Percentiles rank a stretch among this genome's conserved stretches.
These are phyloP conservation scores for Aristolochia fimbriata DNA, from an alignment of 164 flowering plant genomes.

Conservation along the genomic window DNA sequence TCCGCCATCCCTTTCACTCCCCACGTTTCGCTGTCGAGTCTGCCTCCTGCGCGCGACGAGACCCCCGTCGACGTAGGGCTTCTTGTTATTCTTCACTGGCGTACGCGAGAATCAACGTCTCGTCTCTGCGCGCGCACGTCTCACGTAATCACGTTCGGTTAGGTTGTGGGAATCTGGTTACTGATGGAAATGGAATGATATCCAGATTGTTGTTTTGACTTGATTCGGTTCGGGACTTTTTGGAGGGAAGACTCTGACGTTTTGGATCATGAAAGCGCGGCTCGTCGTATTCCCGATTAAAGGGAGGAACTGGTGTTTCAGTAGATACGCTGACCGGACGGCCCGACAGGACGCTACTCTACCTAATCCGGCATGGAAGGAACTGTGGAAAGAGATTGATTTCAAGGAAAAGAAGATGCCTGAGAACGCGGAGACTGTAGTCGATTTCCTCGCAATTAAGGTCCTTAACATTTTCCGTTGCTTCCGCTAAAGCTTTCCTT, in stretches of 20 bases:
- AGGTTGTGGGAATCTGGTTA: neutral
- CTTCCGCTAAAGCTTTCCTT: too few species aligned
- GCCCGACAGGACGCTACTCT: constrained; percentile 19
- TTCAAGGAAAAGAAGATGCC: constrained; percentile 26
- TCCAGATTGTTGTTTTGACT: neutral
- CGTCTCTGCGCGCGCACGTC: too few species aligned
- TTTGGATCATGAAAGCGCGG: constrained; percentile 53
- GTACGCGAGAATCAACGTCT: too few species aligned
- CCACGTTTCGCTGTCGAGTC: too few species aligned
- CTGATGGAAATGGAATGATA: neutral
- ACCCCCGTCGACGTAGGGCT: too few species aligned
- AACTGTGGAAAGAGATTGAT: constrained; percentile 50
- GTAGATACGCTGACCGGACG: constrained; percentile 37
- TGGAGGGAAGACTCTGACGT: neutral
- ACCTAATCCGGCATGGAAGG: constrained; percentile 41
- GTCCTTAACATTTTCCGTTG: constrained; percentile 14
- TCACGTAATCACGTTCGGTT: too few species aligned
- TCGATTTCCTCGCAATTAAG: constrained; percentile 64
- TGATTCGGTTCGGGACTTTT: neutral
- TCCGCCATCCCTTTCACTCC: too few species aligned
- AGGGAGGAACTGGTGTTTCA: constrained; percentile 85
- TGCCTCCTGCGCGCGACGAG: too few species aligned
- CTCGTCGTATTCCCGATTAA: constrained; percentile 74
- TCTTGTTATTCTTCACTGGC: too few species aligned
- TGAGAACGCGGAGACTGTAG: constrained; percentile 49